Base-by-base conservation (phyloP, 108 stramenopile genomes). In the Skeletonema potamos region DNA sequence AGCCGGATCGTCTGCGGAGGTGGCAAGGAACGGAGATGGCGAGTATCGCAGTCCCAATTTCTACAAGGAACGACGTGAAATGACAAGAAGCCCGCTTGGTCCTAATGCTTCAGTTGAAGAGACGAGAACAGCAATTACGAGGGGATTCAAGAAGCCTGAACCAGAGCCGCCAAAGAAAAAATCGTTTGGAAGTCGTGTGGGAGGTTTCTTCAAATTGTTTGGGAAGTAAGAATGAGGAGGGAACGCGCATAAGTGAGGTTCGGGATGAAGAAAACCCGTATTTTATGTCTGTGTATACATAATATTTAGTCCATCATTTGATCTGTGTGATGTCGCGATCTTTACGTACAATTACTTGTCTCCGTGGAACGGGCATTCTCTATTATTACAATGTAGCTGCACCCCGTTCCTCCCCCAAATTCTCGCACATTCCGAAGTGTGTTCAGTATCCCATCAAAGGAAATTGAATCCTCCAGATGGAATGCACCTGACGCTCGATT, bases 131-230 rank as follows among this genome's bases (percentile, higher is more conserved):
- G 86, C 84, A 20, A 87, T 87, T 22, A 87, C 86, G 24, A 51
- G 86, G 22, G 86, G 86, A 34, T 87, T 87, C 54, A 87, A 85
- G 51, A 83, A 73, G 39, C 84, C 86, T n/a, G 84, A 69, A 32
- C 75, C 72, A 41, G 58, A 63, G 33, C 54, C 62, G 51, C 43
- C 55, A 26, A 68, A 77, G 58, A 77, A 46, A 58, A 70, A 46
- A 46, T 66, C 69, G 27, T 77, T 77, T 66, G 58, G 76, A 18
- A 77, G 62, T 33, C 55, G 76, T 32, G 41, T 70, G 22, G 76
- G 76, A 30, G 76, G 76, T 65, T 77, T 77, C 51, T 77, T 77
- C 58, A 70, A 71, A 39, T 48, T 32, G 27, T 60, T 71, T 54
- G 34, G 58, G 48, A 51, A 51, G 22, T 51, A 20, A 51, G 20